Base-by-base conservation (phyloP, 768 basidiomycete genomes). In the Tricholoma saponaceum region DNA sequence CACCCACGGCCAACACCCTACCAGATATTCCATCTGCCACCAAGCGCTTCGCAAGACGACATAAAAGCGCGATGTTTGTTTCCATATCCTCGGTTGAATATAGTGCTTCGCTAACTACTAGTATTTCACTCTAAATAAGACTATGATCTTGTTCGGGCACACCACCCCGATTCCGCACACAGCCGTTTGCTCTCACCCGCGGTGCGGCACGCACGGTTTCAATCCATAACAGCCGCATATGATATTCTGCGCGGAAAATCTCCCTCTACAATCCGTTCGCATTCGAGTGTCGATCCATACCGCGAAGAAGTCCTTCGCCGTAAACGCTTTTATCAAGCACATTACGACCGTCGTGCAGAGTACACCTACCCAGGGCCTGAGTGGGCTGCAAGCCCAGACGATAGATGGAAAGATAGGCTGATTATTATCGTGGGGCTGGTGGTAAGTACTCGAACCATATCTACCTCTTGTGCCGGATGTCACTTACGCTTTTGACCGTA, bases 1-100 rank as follows among this genome's bases (percentile, higher is more conserved):
- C 69, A 81, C 56, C 59, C 76, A 0, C 76, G 76, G 50, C 87
- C 88, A 10, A 82, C 84, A 0, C 85, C 88, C 0, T 75, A 86
- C 68, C 83, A 90, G 69, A 88, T 90, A 55, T 90, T 90, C 66
- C 88, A 89, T 64, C 77, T 90, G 3, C 72, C 81, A 2, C 64
- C 61, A 0, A 72, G 75, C 20, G 85, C 86, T 18, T 78, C 83
- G 0, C 83, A 83, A 63, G 65, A 71, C 32, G 79, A 87, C 23
- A 83, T 90, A 60, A 90, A 90, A 70, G 59, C 78, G 23, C 77
- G 88, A 68, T 90, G 88, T 89, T 64, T 66, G 85, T 75, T 47
- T 32, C 35, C 33, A 54, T 26, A 8, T 26, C 9, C 5, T 43
- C 7, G 9, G 22, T 25, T 7, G 37, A 30, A 28, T 22, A 10